A percentile compares a stretch with the other conserved stretches of the same genome.
Evolutionary conservation across 1,139 yeast species (phyloP).

Genomic region (Debaryomyces sp.): DNA sequence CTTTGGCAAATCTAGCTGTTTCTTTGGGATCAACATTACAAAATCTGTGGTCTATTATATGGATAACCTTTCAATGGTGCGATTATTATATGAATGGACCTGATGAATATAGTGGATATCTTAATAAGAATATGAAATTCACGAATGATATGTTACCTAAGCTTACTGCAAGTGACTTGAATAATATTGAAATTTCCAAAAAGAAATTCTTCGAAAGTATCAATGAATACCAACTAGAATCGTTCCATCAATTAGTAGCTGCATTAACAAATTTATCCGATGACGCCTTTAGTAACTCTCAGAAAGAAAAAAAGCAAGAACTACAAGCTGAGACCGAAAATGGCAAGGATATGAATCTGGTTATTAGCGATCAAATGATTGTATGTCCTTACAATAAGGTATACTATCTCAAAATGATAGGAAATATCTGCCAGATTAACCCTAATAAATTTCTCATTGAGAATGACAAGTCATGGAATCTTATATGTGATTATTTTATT

Average conservation of each 20-base stretch:
- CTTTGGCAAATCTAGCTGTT: conserved; percentile 71
- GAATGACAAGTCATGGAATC: conserved; percentile 47
- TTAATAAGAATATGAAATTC: conserved; percentile 20
- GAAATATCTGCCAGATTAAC: conserved; percentile 52
- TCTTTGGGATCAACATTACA: conserved; percentile 76
- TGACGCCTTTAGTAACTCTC: conserved; percentile 15
- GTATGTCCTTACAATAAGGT: conserved; percentile 47
- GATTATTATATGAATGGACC: conserved; percentile 66
- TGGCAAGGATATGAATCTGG: neutral
- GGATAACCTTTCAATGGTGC: conserved; percentile 78
- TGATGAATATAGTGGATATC: conserved; percentile 39
- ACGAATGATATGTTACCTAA: conserved; percentile 27
- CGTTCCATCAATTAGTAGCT: conserved; percentile 50
- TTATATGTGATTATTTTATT: conserved; percentile 47
- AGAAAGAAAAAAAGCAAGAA: conserved; percentile 6
- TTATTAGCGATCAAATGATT: conserved; percentile 7
- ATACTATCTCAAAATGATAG: conserved; percentile 40
- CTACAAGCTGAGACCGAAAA: conserved; percentile 10
- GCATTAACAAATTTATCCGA: conserved; percentile 50
- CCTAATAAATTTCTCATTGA: conserved; percentile 49
- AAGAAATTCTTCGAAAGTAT: conserved; percentile 67
- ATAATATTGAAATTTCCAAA: conserved; percentile 56
- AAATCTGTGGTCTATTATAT: conserved; percentile 67
- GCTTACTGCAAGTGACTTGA: conserved; percentile 47
- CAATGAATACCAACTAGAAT: conserved; percentile 48